Evolutionary conservation across 75 land plant genomes (phyloP).

Genomic region (Picea glauca): DNA sequence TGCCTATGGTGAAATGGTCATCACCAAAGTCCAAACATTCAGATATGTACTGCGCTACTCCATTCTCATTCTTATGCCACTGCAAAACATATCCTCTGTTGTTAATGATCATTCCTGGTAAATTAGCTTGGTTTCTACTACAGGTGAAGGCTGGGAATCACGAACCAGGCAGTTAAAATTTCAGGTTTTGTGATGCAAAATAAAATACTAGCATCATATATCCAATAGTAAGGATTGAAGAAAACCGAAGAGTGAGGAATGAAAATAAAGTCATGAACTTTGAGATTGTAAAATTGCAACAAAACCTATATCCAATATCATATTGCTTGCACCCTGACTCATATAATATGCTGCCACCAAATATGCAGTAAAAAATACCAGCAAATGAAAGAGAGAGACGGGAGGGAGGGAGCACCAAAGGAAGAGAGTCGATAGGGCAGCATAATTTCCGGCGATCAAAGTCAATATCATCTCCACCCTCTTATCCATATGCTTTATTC

Average conservation of each 20-base stretch:
- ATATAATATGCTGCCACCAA: background rate
- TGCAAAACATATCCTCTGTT: background rate
- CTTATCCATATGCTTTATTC: slow-evolving; percentile 85
- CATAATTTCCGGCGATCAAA: slow-evolving; percentile 80
- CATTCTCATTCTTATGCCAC: slow-evolving; percentile 5
- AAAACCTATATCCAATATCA: background rate
- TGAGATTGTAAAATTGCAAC: background rate
- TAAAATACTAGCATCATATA: too few relatives aligned
- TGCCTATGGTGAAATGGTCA: slow-evolving; percentile 67
- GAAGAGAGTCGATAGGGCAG: slow-evolving; percentile 27
- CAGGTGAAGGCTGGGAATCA: background rate
- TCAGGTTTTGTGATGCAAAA: too few relatives aligned
- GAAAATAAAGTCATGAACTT: background rate
- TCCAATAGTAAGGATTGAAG: background rate
- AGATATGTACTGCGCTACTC: background rate
- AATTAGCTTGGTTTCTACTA: background rate
- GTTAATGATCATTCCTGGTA: background rate
- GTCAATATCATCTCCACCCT: slow-evolving; percentile 98
- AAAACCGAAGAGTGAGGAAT: background rate
- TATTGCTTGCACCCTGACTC: background rate
- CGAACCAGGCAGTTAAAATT: too few relatives aligned
- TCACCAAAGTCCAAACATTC: slow-evolving; percentile 72
- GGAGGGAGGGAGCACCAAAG: background rate
- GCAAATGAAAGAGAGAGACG: background rate
- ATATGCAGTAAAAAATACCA: background rate